These are phyloP conservation scores for Solanum dulcamara DNA, from an alignment of 257 asterid species.

Conservation along the genomic window DNA sequence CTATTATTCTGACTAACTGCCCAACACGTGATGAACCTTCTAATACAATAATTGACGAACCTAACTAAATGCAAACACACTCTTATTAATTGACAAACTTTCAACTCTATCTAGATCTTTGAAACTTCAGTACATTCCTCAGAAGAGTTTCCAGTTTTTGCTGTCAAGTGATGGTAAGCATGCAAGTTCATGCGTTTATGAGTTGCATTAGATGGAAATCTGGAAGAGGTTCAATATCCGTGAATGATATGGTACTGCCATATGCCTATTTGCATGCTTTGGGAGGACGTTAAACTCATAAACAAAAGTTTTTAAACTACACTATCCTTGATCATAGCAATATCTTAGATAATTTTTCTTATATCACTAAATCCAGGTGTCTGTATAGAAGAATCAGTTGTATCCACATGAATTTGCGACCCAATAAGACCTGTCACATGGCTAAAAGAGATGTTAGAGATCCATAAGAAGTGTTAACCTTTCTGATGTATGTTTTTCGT, in stretches of 20 bases:
- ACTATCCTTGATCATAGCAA: background rate
- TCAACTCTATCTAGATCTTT: background rate
- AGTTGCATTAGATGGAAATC: background rate
- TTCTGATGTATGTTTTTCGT: background rate
- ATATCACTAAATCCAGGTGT: background rate
- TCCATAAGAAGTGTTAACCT: background rate
- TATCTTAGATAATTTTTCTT: background rate
- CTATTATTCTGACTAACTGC: background rate
- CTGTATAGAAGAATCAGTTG: background rate
- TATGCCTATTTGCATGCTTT: background rate
- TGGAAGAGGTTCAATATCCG: background rate
- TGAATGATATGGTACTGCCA: background rate
- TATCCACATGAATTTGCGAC: background rate
- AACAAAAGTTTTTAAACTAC: background rate
- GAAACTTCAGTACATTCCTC: background rate
- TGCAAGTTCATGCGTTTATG: background rate
- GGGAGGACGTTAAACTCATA: background rate
- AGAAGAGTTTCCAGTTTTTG: background rate
- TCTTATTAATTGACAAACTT: background rate
- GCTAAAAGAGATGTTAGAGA: background rate
- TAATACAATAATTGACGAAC: background rate
- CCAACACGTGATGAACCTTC: background rate
- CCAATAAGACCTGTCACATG: background rate
- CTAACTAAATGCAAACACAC: background rate
- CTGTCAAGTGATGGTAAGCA: background rate